These are phyloP conservation scores for Leishmania turanica DNA, from an alignment of 208 protist genomes.

Conservation along the genomic window DNA sequence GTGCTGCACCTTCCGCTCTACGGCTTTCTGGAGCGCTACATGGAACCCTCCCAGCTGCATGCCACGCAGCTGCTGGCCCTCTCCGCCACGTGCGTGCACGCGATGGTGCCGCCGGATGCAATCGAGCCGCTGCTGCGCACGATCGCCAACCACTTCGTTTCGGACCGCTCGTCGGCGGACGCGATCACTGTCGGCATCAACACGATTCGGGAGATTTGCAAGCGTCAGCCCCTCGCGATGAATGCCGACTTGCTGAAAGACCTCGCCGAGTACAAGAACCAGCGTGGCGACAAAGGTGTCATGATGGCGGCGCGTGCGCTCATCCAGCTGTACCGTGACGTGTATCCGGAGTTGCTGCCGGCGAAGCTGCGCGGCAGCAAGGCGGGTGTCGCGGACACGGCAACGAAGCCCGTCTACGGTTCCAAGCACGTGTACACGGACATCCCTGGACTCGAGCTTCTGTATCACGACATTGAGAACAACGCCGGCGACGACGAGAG, in stretches of 20 bases:
- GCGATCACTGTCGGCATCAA: slow-evolving; percentile 97
- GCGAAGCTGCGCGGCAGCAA: slow-evolving; percentile 90
- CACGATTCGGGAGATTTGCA: slow-evolving; percentile 96
- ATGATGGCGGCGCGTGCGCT: slow-evolving; percentile 95
- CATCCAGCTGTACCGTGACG: slow-evolving; percentile 95
- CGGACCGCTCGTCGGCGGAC: slow-evolving; percentile 92
- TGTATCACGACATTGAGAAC: slow-evolving; percentile 64
- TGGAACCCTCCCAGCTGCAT: slow-evolving; percentile 96
- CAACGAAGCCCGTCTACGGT: slow-evolving; percentile 65
- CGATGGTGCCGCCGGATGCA: slow-evolving; percentile 94
- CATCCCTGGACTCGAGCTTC: slow-evolving; percentile 87
- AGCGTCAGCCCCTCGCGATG: slow-evolving; percentile 95
- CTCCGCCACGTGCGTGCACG: slow-evolving; percentile 95
- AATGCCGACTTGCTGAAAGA: slow-evolving; percentile 93
- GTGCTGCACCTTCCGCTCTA: slow-evolving; percentile 97
- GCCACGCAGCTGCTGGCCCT: slow-evolving; percentile 96
- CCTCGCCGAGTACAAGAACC: slow-evolving; percentile 93
- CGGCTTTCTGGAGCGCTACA: slow-evolving; percentile 96
- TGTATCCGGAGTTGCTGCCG: slow-evolving; percentile 95
- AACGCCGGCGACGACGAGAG: slow-evolving; percentile 59
- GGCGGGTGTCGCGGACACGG: slow-evolving; percentile 37
- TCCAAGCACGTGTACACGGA: slow-evolving; percentile 76
- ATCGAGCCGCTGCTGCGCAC: slow-evolving; percentile 92
- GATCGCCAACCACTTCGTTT: slow-evolving; percentile 97
- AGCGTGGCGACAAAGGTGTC: slow-evolving; percentile 95